Percentiles rank a stretch among this genome's conserved stretches.
Conservation (phyloP, 139 green algal species). For the Auxenochlorella pyrenoidosa region DNA sequence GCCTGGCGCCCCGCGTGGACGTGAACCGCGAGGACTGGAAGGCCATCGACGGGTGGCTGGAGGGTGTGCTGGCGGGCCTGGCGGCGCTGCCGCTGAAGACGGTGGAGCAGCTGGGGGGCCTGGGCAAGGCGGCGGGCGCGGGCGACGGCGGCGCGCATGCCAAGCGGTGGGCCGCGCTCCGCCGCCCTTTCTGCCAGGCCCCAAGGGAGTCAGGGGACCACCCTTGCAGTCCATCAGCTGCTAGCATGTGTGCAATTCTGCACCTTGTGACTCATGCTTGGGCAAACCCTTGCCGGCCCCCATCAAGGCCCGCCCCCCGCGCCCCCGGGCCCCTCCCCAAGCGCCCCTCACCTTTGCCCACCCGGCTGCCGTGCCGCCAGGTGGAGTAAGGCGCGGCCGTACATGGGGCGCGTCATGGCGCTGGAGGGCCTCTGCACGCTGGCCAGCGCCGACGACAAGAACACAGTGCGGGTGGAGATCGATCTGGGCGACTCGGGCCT, state of each 20-base stretch:
- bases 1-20: conserved; percentile 61
- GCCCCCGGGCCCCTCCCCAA: neutral
- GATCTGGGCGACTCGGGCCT: conserved; percentile 80
- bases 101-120: conserved; percentile 51
- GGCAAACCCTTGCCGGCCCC: too few species aligned
- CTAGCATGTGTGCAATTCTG: too few species aligned
- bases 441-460: conserved; percentile 72
- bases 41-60: conserved; percentile 80
- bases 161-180: conserved; percentile 29
- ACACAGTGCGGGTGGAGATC: conserved; percentile 85
- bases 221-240: too few species aligned
- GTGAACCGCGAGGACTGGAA: conserved; percentile 88
- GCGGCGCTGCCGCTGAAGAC: conserved; percentile 56
- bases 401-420: conserved; percentile 61
- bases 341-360: neutral
- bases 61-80: conserved; percentile 54
- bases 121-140: neutral
- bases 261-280: too few species aligned
- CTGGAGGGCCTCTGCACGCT: conserved; percentile 79
- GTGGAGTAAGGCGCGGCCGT: conserved; percentile 79
- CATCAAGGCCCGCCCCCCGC: neutral
- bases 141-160: neutral
- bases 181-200: too few species aligned
- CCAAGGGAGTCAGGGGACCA: too few species aligned
- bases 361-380: neutral